A percentile compares a stretch with the other conserved stretches of the same genome.
These are phyloP conservation scores for Zea luxurians DNA, from an alignment of 176 grass and related monocot genomes.

Conservation along the genomic window DNA sequence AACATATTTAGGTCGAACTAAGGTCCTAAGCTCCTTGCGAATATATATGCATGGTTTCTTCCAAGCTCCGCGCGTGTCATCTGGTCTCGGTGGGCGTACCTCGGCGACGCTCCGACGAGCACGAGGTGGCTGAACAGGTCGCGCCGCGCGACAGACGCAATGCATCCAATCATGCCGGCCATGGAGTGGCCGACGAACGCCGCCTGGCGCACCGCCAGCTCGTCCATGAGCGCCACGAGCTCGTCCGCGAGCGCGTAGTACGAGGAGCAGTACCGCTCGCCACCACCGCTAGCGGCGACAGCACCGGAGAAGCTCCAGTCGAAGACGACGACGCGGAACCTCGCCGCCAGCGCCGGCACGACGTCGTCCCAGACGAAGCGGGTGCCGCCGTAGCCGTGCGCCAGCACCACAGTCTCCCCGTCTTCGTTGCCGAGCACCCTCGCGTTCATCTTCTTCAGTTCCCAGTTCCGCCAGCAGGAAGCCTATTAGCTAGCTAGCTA, in stretches of 20 bases:
- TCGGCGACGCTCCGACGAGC: constrained; percentile 74
- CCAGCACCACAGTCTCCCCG: constrained; percentile 61
- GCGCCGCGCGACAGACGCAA: constrained; percentile 61
- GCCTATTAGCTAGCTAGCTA: background rate
- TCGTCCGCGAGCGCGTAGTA: constrained; percentile 55
- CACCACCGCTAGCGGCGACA: background rate
- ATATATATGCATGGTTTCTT: background rate
- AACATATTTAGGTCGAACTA: background rate
- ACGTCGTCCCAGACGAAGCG: constrained; percentile 69
- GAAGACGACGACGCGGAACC: constrained; percentile 68
- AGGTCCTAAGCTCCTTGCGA: background rate
- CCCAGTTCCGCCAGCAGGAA: background rate
- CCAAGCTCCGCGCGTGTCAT: background rate
- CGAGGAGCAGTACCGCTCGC: constrained; percentile 41
- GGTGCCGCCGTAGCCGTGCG: constrained; percentile 74
- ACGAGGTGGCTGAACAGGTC: constrained; percentile 71
- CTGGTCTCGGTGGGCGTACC: constrained; percentile 19
- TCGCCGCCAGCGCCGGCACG: constrained; percentile 44
- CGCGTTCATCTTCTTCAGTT: constrained; percentile 38
- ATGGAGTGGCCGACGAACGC: constrained; percentile 82
- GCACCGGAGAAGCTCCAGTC: constrained; percentile 77
- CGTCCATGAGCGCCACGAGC: constrained; percentile 58
- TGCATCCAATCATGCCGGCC: constrained; percentile 84
- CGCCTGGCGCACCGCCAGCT: constrained; percentile 21
- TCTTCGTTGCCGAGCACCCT: constrained; percentile 29